Base-by-base conservation (phyloP, 768 basidiomycete genomes). In the Panaeolus cyanescens region DNA sequence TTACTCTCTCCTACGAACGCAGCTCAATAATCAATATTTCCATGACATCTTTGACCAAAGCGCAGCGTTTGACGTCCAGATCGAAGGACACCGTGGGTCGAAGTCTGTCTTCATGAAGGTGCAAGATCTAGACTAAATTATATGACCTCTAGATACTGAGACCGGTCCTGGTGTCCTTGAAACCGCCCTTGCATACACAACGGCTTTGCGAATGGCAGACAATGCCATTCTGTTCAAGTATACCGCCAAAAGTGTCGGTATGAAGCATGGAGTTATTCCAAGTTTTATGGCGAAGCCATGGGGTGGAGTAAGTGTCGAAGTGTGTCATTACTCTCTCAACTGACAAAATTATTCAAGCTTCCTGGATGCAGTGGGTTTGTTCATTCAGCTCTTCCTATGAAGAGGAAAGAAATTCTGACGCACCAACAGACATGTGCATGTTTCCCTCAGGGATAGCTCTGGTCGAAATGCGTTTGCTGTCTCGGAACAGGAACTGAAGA, bases 211-310 rank as follows among this genome's bases (percentile, higher is more conserved):
- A 55, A 94, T 96, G 86, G 95, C 92, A 1, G 95, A 96, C 69
- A 95, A 95, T 69, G 95, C 96, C 0, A 83, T 89, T 56, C 77
- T 99, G 53, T 99, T 93, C 85, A 99, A 99, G 73, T 92, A 89
- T 65, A 74, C 92, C 13, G 92, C 93, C 2, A 98, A 98, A 80
- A 93, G 93, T 61, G 77, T 96, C 2, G 96, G 96, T 0, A 92
- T 97, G 84, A 86, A 89, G 71, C 82, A 91, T 64, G 92, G 91
- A 8, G 80, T 99, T 59, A 84, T 94, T 36, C 96, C 97, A 1
- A 96, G 93, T 62, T 99, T 99, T 76, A 99, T 98, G 96, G 95
- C 96, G 0, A 98, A 98, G 68, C 96, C 96, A 25, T 97, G 93
- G 92, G 89, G 88, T 32, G 88, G 93, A 69, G 95, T 95, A 69